These are phyloP conservation scores for Beauveria bassiana DNA, from an alignment of 2,329 filamentous ascomycete species.

Conservation along the genomic window DNA sequence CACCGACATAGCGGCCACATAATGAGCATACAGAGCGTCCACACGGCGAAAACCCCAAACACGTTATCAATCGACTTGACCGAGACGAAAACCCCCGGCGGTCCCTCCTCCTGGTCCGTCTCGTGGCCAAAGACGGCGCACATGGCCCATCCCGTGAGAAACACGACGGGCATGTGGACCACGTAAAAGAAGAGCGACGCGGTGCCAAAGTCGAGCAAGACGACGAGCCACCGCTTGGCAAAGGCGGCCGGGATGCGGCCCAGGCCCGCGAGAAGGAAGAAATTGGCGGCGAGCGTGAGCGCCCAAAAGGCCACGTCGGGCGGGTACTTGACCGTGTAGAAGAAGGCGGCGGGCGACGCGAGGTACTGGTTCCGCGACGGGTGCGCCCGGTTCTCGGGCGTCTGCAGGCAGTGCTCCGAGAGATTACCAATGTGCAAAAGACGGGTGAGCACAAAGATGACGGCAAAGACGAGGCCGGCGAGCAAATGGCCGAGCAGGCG, in stretches of 20 bases:
- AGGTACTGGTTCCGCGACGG: slow-evolving; percentile 33
- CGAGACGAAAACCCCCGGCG: slow-evolving; percentile 17
- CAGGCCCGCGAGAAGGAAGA: slow-evolving; percentile 32
- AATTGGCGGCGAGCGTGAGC: slow-evolving; percentile 30
- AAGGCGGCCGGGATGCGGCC: slow-evolving; percentile 23
- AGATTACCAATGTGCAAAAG: slow-evolving; percentile 35
- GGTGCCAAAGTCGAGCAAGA: slow-evolving; percentile 37
- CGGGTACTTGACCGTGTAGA: slow-evolving; percentile 40
- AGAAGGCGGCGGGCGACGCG: slow-evolving; percentile 32
- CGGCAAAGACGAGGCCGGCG: slow-evolving; percentile 23
- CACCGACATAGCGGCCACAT: slow-evolving; percentile 34
- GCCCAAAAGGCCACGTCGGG: slow-evolving; percentile 39
- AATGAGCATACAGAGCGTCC: slow-evolving; percentile 26
- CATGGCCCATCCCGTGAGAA: slow-evolving; percentile 19
- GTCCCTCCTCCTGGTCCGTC: slow-evolving; percentile 19
- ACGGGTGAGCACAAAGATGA: slow-evolving; percentile 34
- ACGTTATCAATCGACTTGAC: slow-evolving; percentile 28
- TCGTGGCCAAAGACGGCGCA: slow-evolving; percentile 28
- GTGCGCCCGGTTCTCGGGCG: slow-evolving; percentile 26
- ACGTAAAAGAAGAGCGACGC: slow-evolving; percentile 40
- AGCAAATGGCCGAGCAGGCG: slow-evolving; percentile 19
- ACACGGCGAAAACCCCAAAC: slow-evolving; percentile 30
- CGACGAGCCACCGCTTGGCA: slow-evolving; percentile 21
- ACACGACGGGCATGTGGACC: slow-evolving; percentile 28
- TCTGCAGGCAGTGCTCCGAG: slow-evolving; percentile 34